phyloP scores from a whole-genome alignment of 2,329 filamentous ascomycete genomes.

The Massarina eburnea region DNA sequence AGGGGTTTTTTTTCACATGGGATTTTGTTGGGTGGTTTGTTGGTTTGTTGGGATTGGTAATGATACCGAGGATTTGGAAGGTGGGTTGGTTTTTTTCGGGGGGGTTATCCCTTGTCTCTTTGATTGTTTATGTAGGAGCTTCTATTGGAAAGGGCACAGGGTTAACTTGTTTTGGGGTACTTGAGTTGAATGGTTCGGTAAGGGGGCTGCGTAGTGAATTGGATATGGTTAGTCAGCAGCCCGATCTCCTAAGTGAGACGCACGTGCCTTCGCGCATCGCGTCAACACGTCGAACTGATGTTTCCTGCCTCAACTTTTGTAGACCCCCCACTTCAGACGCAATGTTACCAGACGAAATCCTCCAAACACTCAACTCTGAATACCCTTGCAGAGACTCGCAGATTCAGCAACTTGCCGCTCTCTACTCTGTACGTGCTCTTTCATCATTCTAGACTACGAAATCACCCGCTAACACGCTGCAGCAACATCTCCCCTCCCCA shows the following conservation, averaged over 20 bases:
- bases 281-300: neutral
- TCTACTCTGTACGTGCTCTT: slow-evolving; percentile 46
- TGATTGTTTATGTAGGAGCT: too few relatives aligned
- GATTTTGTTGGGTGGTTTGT: too few relatives aligned
- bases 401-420: slow-evolving; percentile 48
- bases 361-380: slow-evolving; percentile 37
- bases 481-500: slow-evolving; percentile 68
- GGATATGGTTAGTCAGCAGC: too few relatives aligned
- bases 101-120: too few relatives aligned
- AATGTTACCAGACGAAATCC: slow-evolving; percentile 43
- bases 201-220: too few relatives aligned
- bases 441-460: neutral
- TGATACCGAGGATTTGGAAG: too few relatives aligned
- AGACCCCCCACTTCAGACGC: slow-evolving; percentile 4
- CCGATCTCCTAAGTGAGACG: neutral
- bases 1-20: too few relatives aligned
- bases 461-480: slow-evolving; percentile 18
- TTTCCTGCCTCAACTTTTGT: neutral
- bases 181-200: neutral
- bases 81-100: too few relatives aligned
- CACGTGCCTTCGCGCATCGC: slow-evolving; percentile 10
- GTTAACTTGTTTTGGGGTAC: too few relatives aligned
- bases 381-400: slow-evolving; percentile 52
- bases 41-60: too few relatives aligned
- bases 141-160: too few relatives aligned